Evolutionary conservation across 208 protist genomes (phyloP).

Genomic region (Eutreptiella sp.): DNA sequence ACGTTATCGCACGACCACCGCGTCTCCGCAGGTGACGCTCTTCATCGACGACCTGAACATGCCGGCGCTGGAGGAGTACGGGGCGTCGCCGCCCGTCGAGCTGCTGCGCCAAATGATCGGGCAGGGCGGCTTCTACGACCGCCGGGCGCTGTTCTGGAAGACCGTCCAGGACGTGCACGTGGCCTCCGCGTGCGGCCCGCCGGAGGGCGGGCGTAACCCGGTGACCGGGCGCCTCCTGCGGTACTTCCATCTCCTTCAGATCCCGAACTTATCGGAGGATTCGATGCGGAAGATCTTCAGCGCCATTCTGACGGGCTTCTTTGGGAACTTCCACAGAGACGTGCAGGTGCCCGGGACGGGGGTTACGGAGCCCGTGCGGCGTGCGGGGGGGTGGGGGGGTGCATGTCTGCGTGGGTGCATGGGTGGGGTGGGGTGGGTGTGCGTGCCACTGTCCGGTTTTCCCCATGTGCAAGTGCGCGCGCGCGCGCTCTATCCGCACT

Average conservation of each 20-base stretch:
- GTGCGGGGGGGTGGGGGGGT: too few relatives aligned
- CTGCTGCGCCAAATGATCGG: slow-evolving; percentile 93
- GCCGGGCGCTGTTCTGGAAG: slow-evolving; percentile 89
- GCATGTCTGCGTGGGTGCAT: too few relatives aligned
- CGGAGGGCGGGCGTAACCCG: slow-evolving; percentile 90
- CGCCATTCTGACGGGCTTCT: slow-evolving; percentile 81
- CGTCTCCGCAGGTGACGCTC: slow-evolving; percentile 78
- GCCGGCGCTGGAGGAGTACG: slow-evolving; percentile 90
- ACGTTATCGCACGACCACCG: too few relatives aligned
- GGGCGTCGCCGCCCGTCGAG: slow-evolving; percentile 93
- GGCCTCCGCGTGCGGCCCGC: slow-evolving; percentile 85
- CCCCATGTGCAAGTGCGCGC: too few relatives aligned
- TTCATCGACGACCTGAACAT: slow-evolving; percentile 98
- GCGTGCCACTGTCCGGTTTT: too few relatives aligned
- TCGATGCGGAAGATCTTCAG: slow-evolving; percentile 89
- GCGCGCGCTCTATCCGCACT: too few relatives aligned
- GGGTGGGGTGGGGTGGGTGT: too few relatives aligned
- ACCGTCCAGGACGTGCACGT: slow-evolving; percentile 83
- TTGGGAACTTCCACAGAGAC: slow-evolving; percentile 75
- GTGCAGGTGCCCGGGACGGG: too few relatives aligned
- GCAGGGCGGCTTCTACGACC: slow-evolving; percentile 91
- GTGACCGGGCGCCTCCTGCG: slow-evolving; percentile 83
- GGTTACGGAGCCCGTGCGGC: too few relatives aligned
- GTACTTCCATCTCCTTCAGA: slow-evolving; percentile 86
- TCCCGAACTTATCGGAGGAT: slow-evolving; percentile 80